Conservation (phyloP, 345 rosid genomes). For the Lepidium africanum region DNA sequence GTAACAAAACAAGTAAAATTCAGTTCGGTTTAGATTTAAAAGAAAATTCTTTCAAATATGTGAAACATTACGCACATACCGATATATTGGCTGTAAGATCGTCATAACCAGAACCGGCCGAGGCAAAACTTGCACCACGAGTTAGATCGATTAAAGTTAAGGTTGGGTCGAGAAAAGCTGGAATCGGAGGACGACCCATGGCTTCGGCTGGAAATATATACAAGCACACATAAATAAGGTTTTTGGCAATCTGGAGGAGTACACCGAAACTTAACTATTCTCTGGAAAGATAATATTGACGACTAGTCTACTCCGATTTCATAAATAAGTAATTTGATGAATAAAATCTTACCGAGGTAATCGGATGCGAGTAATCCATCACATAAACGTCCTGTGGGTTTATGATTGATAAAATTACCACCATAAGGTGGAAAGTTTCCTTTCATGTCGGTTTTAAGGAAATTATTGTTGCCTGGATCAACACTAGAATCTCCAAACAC, state of each 20-base stretch:
- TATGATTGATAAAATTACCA: constrained; percentile 46
- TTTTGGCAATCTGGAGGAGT: no score
- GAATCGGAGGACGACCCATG: constrained; percentile 49
- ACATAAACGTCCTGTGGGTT: constrained; percentile 55
- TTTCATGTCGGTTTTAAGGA: constrained; percentile 38
- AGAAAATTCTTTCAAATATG: no score
- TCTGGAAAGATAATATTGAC: no score
- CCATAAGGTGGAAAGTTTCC: constrained; percentile 72
- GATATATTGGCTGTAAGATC: constrained; percentile 78
- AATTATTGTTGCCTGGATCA: constrained; percentile 74
- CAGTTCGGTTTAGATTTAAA: not conserved
- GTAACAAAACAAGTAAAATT: not conserved
- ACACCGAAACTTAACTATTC: no score
- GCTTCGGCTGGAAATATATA: constrained; percentile 46
- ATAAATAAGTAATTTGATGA: no score
- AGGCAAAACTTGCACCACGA: constrained; percentile 84
- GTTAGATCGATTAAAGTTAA: constrained; percentile 40
- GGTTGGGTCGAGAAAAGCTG: constrained; percentile 62
- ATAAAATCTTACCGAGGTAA: constrained; percentile 37
- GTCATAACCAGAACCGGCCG: constrained; percentile 91
- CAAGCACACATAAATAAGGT: no score
- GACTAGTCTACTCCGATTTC: no score
- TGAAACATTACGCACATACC: not conserved
- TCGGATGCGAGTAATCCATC: constrained; percentile 76
- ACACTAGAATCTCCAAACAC: constrained; percentile 91